Evolutionary conservation across 2,329 filamentous ascomycete species (phyloP), one percentile per base, ranked within the genome.

Genomic region (Scorias spongiosa): DNA sequence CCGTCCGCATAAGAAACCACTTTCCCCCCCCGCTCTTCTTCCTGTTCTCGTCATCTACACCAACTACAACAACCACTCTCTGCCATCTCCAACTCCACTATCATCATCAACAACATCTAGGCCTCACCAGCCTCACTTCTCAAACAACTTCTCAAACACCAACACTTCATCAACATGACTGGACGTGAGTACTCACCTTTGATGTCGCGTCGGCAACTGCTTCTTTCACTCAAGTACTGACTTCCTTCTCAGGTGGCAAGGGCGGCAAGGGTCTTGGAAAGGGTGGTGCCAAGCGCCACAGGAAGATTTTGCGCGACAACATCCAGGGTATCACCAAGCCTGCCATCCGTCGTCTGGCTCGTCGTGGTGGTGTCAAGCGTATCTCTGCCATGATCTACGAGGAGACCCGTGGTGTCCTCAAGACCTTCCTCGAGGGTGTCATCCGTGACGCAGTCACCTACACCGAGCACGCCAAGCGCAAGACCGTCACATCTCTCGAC

Each of bases 301-400:
- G 89, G 64, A 95, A 95, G 84, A 95, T 95, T 76, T 78, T 95
- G 69, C 86, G 88, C 72, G 88, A 94, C 83, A 95, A 94, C 84
- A 95, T 95, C 66, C 88, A 95, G 75, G 88, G 88, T 73, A 95
- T 95, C 66, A 95, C 88, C 64, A 95, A 95, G 84, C 88, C 88
- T 61, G 88, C 88, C 62, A 95, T 95, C 71, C 83, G 88, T 63
- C 88, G 88, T 93, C 87, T 95, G 67, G 88, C 88, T 55, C 88
- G 88, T 73, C 87, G 88, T 91, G 88, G 88, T 70, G 88, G 88
- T 88, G 88, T 95, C 78, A 95, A 95, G 85, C 88, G 88, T 93
- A 95, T 95, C 63, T 94, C 87, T 62, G 88, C 88, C 66, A 93
- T 84, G 81, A 85, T 85, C 72, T 85, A 85, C 73, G 81, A 84